These are phyloP conservation scores for Skeletonema grethae DNA, from an alignment of 108 stramenopile species.

Conservation along the genomic window DNA sequence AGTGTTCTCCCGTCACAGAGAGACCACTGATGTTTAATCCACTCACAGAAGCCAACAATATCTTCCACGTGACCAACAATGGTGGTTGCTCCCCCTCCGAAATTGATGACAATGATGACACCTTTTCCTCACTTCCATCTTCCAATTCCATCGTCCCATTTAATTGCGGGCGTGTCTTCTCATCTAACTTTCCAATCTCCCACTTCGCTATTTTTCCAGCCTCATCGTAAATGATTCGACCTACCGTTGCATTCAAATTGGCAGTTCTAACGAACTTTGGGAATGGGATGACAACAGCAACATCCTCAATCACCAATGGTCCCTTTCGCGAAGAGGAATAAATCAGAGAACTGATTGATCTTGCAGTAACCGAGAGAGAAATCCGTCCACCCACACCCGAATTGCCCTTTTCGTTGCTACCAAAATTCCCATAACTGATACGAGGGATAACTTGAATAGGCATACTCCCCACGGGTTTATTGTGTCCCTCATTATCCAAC, in stretches of 20 bases:
- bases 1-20: constrained; percentile 88
- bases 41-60: constrained; percentile 91
- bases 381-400: constrained; percentile 51
- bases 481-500: constrained; percentile 42
- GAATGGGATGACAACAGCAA: constrained; percentile 92
- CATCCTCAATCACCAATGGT: constrained; percentile 91
- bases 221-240: constrained; percentile 93
- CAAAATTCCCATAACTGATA: constrained; percentile 58
- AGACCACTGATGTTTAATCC: constrained; percentile 92
- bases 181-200: constrained; percentile 87
- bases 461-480: constrained; percentile 27
- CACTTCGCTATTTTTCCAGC: constrained; percentile 95
- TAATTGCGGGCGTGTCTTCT: constrained; percentile 60
- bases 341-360: constrained; percentile 72
- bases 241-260: constrained; percentile 76
- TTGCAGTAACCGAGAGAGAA: constrained; percentile 55
- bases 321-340: constrained; percentile 64
- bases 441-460: constrained; percentile 85
- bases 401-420: constrained; percentile 10
- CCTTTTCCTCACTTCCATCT: constrained; percentile 22
- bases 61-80: constrained; percentile 92
- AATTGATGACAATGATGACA: constrained; percentile 14
- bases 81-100: constrained; percentile 81
- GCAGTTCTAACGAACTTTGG: constrained; percentile 90
- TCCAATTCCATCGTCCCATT: constrained; percentile 63